phyloP scores from a whole-genome alignment of 2,329 filamentous ascomycete genomes.

The Colletotrichum gigasporum region DNA sequence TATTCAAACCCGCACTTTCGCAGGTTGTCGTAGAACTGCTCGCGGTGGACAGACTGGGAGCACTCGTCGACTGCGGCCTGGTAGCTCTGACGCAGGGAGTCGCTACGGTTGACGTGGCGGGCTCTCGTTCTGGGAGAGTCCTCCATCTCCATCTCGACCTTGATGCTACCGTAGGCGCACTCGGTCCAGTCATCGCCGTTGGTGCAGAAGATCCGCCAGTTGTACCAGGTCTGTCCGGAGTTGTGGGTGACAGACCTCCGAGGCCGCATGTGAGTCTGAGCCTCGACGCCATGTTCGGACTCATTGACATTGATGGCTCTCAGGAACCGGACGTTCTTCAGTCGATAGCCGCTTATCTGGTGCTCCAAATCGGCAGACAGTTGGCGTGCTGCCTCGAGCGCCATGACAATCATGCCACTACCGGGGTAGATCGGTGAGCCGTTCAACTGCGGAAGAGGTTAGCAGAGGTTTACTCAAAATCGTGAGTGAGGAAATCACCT shows the following conservation, averaged over 20 bases:
- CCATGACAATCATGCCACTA: constrained; percentile 60
- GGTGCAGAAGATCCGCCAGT: constrained; percentile 1
- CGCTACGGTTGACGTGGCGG: background rate
- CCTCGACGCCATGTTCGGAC: constrained; percentile 7
- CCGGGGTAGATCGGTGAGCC: constrained; percentile 60
- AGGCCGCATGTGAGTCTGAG: constrained; percentile 24
- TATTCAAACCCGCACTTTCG: constrained; percentile 15
- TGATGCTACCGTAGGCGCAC: constrained; percentile 12
- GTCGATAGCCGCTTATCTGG: background rate
- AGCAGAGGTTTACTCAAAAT: constrained; percentile 56
- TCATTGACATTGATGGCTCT: background rate
- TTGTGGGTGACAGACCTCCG: constrained; percentile 14
- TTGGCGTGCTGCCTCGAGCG: constrained; percentile 55
- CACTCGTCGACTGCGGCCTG: background rate
- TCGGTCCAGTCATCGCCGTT: constrained; percentile 10
- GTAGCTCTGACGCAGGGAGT: background rate
- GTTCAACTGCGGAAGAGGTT: constrained; percentile 46
- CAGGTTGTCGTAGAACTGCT: constrained; percentile 7
- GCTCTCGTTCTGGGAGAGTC: background rate
- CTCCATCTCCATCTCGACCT: constrained; percentile 4
- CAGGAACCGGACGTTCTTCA: constrained; percentile 6
- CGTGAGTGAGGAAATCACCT: constrained; percentile 45
- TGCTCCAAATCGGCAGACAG: constrained; percentile 18
- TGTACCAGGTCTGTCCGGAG: constrained; percentile 6
- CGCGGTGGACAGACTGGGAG: background rate